Evolutionary conservation across 176 grass and related monocot species (phyloP).

Genomic region (Carex myosuroides): DNA sequence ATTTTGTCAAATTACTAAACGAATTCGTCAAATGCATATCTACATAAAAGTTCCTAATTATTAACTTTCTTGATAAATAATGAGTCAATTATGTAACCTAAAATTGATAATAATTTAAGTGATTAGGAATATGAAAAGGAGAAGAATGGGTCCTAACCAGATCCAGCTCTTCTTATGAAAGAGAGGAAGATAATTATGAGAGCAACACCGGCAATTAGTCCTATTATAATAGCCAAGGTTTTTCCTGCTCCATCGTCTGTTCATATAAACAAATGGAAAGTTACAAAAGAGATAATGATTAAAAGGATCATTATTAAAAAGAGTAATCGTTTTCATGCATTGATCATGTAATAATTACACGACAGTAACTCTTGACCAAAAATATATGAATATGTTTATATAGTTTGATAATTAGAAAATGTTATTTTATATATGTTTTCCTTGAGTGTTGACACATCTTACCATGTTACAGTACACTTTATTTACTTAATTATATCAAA

Average conservation of each 20-base stretch:
- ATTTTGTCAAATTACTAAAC: background rate
- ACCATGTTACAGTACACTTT: too few relatives aligned
- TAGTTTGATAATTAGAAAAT: background rate
- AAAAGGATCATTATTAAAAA: background rate
- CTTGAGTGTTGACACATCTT: background rate
- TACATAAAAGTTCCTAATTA: background rate
- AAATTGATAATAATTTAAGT: background rate
- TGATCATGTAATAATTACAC: background rate
- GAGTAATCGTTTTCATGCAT: background rate
- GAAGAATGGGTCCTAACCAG: conserved; percentile 9
- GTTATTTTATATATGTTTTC: background rate
- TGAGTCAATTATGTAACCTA: background rate
- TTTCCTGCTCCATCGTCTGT: conserved; percentile 30
- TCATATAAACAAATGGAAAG: background rate
- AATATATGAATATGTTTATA: background rate
- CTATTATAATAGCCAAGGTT: conserved; percentile 33
- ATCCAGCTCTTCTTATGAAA: conserved; percentile 33
- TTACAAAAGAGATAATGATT: background rate
- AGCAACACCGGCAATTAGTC: conserved; percentile 29
- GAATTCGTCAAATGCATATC: background rate
- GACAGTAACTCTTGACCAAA: background rate
- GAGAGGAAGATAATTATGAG: conserved; percentile 26
- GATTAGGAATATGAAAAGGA: background rate
- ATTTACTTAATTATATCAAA: background rate
- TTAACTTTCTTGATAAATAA: background rate